Evolutionary conservation across 2,329 filamentous ascomycete species (phyloP), one percentile per base, ranked within the genome.

Genomic region (Monilinia vaccinii-corymbosi): DNA sequence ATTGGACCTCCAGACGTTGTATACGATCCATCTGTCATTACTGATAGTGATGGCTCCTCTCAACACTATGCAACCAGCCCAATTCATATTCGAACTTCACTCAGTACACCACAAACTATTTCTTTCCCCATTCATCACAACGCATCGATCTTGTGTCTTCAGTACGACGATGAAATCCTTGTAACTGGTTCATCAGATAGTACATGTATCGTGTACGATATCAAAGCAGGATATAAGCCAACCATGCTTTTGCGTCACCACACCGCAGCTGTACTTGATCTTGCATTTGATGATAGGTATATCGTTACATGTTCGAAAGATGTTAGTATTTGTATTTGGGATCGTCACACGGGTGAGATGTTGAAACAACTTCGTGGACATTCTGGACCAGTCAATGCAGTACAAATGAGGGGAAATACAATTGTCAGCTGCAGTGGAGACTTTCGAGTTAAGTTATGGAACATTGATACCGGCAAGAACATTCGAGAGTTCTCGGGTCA

Each of bases 231-330:
- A 42, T 97, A 93, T 73, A 80, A 83, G 61, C 92, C 94, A 0
- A 84, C 96, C 62, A 85, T 83, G 53, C 87, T 90, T 36, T 84
- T 99, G 16, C 76, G 78, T 38, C 85, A 87, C 64, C 94, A 99
- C 75, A 84, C 83, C 7, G 91, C 91, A 4, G 93, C 94, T 56
- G 92, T 99, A 44, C 81, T 99, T 16, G 94, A 99, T 71, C 85
- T 99, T 11, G 93, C 91, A 65, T 93, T 99, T 65, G 91, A 99
- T 72, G 84, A 91, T 65, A 86, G 87, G 68, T 88, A 96, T 74
- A 97, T 99, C 69, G 88, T 97, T 55, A 97, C 93, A 6, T 99
- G 94, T 78, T 96, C 91, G 72, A 99, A 99, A 75, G 94, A 99
- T 74, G 85, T 87, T 45, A 92, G 83, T 64, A 96, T 99, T 71